These are phyloP conservation scores for Pythium dissimile DNA, from an alignment of 352 stramenopile genomes.

Conservation along the genomic window DNA sequence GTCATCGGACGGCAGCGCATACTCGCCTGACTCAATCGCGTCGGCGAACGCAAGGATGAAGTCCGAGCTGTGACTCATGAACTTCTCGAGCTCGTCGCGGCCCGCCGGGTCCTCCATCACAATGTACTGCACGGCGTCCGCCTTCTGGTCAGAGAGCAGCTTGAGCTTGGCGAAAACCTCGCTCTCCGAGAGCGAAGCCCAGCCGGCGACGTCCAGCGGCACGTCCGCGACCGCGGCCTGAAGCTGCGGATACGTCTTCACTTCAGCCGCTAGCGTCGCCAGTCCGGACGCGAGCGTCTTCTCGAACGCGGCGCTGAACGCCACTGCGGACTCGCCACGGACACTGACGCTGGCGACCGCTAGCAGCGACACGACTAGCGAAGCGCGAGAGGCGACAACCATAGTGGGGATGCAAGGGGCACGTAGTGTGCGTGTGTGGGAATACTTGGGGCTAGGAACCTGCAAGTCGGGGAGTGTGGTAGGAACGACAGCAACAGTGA, in stretches of 20 bases:
- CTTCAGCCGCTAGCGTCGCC: conserved; percentile 5
- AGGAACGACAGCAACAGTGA: neutral
- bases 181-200: conserved; percentile 5
- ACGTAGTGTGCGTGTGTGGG: no score
- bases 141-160: conserved; percentile 11
- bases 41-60: conserved; percentile 15
- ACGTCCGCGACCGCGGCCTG: conserved; percentile 2
- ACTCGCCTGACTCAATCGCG: conserved; percentile 9
- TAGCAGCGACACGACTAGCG: neutral
- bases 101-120: conserved; percentile 3
- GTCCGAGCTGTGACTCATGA: conserved; percentile 3
- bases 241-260: conserved; percentile 4
- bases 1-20: neutral
- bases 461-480: neutral
- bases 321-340: conserved; percentile 2
- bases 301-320: conserved; percentile 14
- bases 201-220: conserved; percentile 15
- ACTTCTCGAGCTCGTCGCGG: conserved; percentile 5
- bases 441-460: neutral
- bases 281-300: conserved; percentile 7
- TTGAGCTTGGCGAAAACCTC: conserved; percentile 9
- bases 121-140: conserved; percentile 11
- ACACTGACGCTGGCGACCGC: neutral
- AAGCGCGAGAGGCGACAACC: neutral
- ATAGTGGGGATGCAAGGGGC: no score